Percentiles rank a stretch among this genome's conserved stretches.
phyloP scores from a whole-genome alignment of 345 rosid genomes.

The Iberis pinnata region DNA sequence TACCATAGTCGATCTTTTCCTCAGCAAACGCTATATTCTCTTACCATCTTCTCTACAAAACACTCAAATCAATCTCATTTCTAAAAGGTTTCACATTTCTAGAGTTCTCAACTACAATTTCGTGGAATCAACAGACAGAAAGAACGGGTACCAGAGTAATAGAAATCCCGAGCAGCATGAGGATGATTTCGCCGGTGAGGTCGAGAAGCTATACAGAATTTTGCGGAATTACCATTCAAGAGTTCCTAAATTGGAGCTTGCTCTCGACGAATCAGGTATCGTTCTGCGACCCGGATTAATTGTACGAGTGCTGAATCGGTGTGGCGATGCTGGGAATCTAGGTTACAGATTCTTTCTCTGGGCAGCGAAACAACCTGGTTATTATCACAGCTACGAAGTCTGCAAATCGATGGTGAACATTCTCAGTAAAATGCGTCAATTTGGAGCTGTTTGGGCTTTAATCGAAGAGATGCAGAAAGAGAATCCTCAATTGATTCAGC shows the following conservation, averaged over 20 bases:
- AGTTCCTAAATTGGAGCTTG: conserved; percentile 67
- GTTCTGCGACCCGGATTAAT: conserved; percentile 52
- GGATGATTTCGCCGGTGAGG: conserved; percentile 66
- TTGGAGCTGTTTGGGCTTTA: conserved; percentile 84
- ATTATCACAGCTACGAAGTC: conserved; percentile 60
- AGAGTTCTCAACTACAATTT: background rate
- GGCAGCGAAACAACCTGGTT: conserved; percentile 78
- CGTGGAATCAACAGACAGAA: conserved; percentile 13
- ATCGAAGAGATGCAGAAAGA: conserved; percentile 74
- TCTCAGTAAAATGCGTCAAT: conserved; percentile 84
- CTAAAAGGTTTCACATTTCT: conserved; percentile 18
- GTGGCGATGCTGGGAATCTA: conserved; percentile 83
- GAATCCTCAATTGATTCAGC: conserved; percentile 51
- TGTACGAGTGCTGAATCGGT: conserved; percentile 69
- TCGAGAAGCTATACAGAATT: conserved; percentile 67
- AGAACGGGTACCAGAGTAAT: conserved; percentile 11
- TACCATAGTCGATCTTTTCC: conserved; percentile 4
- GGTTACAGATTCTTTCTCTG: conserved; percentile 68
- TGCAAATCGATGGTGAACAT: conserved; percentile 68
- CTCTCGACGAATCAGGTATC: conserved; percentile 67
- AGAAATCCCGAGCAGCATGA: conserved; percentile 16
- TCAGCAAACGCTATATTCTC: conserved; percentile 8
- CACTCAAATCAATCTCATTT: background rate
- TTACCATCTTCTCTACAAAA: conserved; percentile 13
- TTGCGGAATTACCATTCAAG: conserved; percentile 68